Evolutionary conservation across 306 rosid species (phyloP), one percentile per base, ranked within the genome.

Genomic region (Inga leiocalycina): DNA sequence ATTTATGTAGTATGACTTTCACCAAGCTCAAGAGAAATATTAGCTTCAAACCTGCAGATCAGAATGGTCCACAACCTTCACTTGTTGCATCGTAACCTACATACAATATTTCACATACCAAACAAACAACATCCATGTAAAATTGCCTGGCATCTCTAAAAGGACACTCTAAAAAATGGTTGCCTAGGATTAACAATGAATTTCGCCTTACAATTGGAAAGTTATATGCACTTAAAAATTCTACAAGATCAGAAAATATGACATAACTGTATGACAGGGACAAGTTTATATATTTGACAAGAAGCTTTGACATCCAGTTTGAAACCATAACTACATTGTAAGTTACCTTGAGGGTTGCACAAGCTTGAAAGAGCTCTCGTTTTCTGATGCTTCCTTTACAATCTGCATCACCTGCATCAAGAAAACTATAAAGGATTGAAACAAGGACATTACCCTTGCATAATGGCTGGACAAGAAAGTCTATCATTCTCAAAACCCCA

Each of bases 291-390:
- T 61, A 66, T 74, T 71, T 49, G 56, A 52, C 39, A 22, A 71
- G 64, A 62, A 79, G 84, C 39, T 81, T 51, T 66, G 43, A 64
- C 57, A 76, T 48, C 12, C 64, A 44, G 66, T 80, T 66, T n/a
- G 84, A 66, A 75, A 62, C 62, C 62, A 56, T 27, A 79, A 57
- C 74, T 16, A 57, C 44, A 82, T 61, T 84, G 61, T n/a, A 86
- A 80, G 77, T 89, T 79, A 93, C 99, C 98, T 92, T 91, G 82
- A 92, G 99, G 67, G 88, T 76, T 76, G 88, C 89, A 90, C 94
- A 93, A 77, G 99, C 98, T 76, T 82, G 91, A 90, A 77, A 89
- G 52, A 96, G 89, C 82, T 95, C 98, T 83, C 85, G 84, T 88
- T 90, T 91, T 85, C 99, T 91, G 48, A 88, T 76, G 71, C 79